Evolutionary conservation across 208 protist species (phyloP).

Genomic region (Leishmania turanica): DNA sequence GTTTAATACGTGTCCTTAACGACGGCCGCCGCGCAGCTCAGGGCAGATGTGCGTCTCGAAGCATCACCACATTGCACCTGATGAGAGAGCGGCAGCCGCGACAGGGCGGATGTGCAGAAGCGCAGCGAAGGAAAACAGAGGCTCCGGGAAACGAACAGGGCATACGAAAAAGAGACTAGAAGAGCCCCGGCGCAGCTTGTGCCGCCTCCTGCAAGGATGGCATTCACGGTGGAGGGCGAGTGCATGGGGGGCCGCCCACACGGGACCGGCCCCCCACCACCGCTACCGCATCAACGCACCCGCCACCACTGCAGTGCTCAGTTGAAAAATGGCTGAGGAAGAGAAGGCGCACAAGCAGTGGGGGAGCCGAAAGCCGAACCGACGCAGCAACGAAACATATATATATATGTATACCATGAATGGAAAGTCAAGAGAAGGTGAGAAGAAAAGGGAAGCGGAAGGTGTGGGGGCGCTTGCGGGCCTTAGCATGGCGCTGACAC

Average conservation of each 20-base stretch:
- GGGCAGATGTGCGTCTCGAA: neutral
- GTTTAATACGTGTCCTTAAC: neutral
- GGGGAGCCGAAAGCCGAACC: neutral
- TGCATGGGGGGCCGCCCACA: neutral
- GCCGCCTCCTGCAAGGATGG: neutral
- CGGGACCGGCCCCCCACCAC: neutral
- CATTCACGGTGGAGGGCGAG: neutral
- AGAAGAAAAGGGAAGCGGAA: slow-evolving; percentile 9
- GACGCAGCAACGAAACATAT: neutral
- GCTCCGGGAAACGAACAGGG: neutral
- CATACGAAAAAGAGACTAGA: neutral
- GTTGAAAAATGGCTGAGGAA: neutral
- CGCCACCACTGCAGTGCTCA: neutral
- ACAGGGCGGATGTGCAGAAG: neutral
- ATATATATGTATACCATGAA: neutral
- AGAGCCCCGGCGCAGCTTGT: neutral
- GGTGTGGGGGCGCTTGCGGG: neutral
- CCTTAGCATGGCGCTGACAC: neutral
- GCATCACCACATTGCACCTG: neutral
- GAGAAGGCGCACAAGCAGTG: neutral
- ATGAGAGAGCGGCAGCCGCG: neutral
- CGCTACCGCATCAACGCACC: neutral
- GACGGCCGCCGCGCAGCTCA: neutral
- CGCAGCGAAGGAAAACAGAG: neutral
- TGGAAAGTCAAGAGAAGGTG: slow-evolving; percentile 8